These are phyloP conservation scores for Melocanna baccifera DNA, from an alignment of 176 grass and related monocot genomes.

Conservation along the genomic window DNA sequence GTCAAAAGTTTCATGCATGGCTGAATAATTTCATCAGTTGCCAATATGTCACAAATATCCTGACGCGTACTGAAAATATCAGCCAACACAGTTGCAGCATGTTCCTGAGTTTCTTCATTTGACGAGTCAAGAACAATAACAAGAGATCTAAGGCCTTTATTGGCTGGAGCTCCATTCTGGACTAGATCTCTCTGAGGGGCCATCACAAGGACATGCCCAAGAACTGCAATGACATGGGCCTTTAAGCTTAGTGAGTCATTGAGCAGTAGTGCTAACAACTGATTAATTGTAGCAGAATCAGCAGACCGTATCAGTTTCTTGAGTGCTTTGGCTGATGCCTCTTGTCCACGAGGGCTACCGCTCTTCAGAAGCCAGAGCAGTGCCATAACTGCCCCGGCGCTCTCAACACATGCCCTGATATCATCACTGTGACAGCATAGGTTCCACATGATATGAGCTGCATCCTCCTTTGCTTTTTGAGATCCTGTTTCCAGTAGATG, in stretches of 20 bases:
- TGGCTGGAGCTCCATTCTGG: constrained; percentile 70
- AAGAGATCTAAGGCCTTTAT: constrained; percentile 84
- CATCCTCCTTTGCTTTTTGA: constrained; percentile 84
- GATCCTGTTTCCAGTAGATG: constrained; percentile 88
- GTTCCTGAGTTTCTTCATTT: constrained; percentile 81
- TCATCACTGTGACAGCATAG: constrained; percentile 88
- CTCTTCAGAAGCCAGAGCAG: constrained; percentile 90
- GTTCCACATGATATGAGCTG: constrained; percentile 83
- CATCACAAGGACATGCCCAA: constrained; percentile 88
- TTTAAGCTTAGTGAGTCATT: constrained; percentile 73
- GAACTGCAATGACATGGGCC: constrained; percentile 75
- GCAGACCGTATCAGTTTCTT: constrained; percentile 77
- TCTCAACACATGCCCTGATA: constrained; percentile 94
- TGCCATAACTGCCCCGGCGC: constrained; percentile 74
- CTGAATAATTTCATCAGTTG: constrained; percentile 84
- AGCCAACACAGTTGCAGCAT: constrained; percentile 79
- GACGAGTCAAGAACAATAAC: constrained; percentile 76
- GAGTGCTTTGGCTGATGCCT: constrained; percentile 80
- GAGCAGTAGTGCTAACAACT: constrained; percentile 73
- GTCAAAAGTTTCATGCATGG: constrained; percentile 97
- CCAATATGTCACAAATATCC: constrained; percentile 85
- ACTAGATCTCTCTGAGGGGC: constrained; percentile 70
- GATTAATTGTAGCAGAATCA: constrained; percentile 86
- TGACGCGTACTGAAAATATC: constrained; percentile 86
- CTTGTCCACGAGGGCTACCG: constrained; percentile 61